These are phyloP conservation scores for Lavandula angustifolia DNA, from an alignment of 257 asterid genomes.

Conservation along the genomic window DNA sequence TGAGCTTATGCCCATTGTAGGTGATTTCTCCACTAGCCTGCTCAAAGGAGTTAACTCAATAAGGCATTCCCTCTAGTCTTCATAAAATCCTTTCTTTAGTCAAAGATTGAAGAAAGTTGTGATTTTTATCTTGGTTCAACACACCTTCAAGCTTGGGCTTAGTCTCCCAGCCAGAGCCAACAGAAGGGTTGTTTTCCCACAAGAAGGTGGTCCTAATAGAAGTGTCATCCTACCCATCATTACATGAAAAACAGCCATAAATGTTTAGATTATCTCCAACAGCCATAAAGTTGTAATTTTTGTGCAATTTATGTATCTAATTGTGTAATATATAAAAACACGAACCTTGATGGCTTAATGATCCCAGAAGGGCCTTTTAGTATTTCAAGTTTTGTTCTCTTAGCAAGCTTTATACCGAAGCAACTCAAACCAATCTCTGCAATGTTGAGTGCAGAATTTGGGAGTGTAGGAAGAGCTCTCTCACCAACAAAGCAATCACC, in stretches of 20 bases:
- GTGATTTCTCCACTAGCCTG: conserved; percentile 62
- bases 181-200: conserved; percentile 68
- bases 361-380: conserved; percentile 61
- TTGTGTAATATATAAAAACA: background rate
- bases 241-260: background rate
- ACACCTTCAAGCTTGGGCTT: conserved; percentile 51
- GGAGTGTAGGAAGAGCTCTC: conserved; percentile 68
- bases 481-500: conserved; percentile 61
- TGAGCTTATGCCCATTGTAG: conserved; percentile 57
- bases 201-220: conserved; percentile 67
- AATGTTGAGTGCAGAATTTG: conserved; percentile 49
- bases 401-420: conserved; percentile 49
- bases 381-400: conserved; percentile 46
- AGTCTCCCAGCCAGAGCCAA: conserved; percentile 64
- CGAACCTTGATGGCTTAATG: conserved; percentile 66
- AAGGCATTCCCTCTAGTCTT: background rate
- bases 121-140: background rate
- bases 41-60: background rate
- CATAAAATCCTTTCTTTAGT: background rate
- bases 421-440: conserved; percentile 43
- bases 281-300: background rate
- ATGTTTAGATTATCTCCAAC: background rate
- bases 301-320: too few species aligned
- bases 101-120: background rate
- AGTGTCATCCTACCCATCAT: conserved; percentile 55